phyloP scores from a whole-genome alignment of 75 land plant species.

The Cupressus sempervirens region DNA sequence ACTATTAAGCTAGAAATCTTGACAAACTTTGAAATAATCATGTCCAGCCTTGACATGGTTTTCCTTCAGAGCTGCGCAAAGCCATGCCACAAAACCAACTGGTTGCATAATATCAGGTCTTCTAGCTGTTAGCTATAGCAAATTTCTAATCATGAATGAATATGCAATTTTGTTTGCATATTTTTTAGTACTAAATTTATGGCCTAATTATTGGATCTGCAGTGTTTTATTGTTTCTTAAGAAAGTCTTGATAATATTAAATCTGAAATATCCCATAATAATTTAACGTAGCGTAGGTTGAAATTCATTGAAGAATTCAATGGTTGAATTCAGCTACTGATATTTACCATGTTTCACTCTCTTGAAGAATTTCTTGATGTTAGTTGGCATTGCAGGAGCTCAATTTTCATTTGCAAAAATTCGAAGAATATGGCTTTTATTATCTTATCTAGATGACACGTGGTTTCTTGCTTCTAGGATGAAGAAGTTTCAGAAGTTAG shows the following conservation, averaged over 20 bases:
- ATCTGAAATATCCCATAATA: not conserved
- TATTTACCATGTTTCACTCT: not conserved
- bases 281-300: not conserved
- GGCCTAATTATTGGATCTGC: not conserved
- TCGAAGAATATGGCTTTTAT: not conserved
- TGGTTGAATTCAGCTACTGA: not conserved
- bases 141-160: not conserved
- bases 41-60: no score
- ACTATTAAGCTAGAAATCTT: no score
- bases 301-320: not conserved
- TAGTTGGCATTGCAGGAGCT: not conserved
- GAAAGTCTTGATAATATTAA: not conserved
- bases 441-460: not conserved
- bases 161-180: not conserved
- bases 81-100: no score
- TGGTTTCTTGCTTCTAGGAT: conserved; percentile 34
- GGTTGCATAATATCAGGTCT: no score
- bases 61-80: no score
- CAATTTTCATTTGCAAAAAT: not conserved
- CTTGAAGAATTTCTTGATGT: not conserved
- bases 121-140: no score
- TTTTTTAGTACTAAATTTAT: not conserved
- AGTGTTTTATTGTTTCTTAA: not conserved
- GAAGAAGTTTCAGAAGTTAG: conserved; percentile 78
- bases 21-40: no score